Conservation (phyloP, 2,329 filamentous ascomycete species). For the Fusarium graminum region DNA sequence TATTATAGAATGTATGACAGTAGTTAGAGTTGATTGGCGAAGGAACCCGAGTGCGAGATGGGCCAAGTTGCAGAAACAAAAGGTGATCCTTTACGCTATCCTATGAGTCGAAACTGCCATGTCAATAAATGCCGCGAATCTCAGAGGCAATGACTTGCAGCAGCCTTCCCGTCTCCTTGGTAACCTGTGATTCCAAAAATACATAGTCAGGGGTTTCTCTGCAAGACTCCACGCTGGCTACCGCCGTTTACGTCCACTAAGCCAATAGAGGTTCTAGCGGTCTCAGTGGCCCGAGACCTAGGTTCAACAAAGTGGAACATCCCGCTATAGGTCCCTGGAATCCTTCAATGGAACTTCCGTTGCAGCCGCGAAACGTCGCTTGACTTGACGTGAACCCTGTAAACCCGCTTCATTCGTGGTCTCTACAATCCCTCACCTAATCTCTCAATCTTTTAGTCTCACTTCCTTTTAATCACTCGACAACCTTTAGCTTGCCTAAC, state of each 20-base stretch:
- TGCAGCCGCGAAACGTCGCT: constrained; percentile 24
- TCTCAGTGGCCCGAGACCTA: constrained; percentile 24
- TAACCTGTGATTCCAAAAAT: constrained; percentile 28
- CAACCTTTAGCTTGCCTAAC: background rate
- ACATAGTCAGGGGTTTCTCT: constrained; percentile 35
- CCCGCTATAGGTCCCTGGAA: constrained; percentile 36
- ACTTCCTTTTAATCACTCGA: background rate
- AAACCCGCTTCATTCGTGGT: constrained; percentile 16
- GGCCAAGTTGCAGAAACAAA: background rate
- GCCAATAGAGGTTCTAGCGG: constrained; percentile 31
- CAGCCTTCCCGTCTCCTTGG: constrained; percentile 19
- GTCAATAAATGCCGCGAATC: constrained; percentile 16
- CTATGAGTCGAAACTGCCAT: background rate
- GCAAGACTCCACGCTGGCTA: constrained; percentile 1
- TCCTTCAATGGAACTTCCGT: constrained; percentile 28
- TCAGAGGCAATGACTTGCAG: constrained; percentile 19
- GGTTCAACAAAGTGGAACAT: constrained; percentile 32
- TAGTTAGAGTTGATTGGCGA: constrained; percentile 2
- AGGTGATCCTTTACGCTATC: background rate
- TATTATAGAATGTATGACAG: background rate
- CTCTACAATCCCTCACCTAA: constrained; percentile 13
- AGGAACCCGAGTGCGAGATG: background rate
- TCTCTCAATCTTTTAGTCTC: constrained; percentile 7
- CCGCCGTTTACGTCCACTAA: constrained; percentile 29
- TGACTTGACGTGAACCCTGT: constrained; percentile 19